Percentiles rank a stretch among this genome's conserved stretches.
Evolutionary conservation across 1,284 basidiomycete species (phyloP).

Genomic region (Fomitopsis pinicola): DNA sequence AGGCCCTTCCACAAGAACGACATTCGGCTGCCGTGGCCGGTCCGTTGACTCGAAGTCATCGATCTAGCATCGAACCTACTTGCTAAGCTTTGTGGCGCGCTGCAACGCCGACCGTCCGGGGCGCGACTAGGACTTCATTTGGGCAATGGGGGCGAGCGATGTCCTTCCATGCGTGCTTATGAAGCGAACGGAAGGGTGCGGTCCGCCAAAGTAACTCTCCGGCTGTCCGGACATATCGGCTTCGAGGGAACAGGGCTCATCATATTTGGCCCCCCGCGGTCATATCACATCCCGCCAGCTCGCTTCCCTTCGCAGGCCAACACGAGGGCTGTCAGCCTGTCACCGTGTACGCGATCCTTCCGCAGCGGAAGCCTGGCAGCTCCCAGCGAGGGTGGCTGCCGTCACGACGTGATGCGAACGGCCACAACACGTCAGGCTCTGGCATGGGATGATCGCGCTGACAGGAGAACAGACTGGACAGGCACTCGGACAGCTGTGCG

Average conservation of each 20-base stretch:
- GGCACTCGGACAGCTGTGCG: slow-evolving; percentile 1
- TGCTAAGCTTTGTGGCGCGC: background rate
- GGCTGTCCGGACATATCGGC: background rate
- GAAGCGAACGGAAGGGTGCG: background rate
- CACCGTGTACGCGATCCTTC: background rate
- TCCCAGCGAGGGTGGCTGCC: background rate
- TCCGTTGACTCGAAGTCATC: background rate
- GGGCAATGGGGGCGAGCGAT: background rate
- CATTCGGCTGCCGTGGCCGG: background rate
- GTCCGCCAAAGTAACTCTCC: background rate
- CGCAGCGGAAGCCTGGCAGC: background rate
- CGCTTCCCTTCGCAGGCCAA: background rate
- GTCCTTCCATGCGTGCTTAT: background rate
- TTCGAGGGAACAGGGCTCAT: background rate
- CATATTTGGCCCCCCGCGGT: background rate
- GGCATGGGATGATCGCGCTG: background rate
- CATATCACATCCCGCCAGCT: background rate
- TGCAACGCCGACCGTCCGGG: background rate
- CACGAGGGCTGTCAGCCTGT: background rate
- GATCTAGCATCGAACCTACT: background rate
- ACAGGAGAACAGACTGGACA: background rate
- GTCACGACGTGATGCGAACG: background rate
- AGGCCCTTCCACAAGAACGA: background rate
- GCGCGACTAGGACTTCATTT: background rate
- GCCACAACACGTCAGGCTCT: background rate